These are phyloP conservation scores for Hyaloscypha bicolor DNA, from an alignment of 495 filamentous ascomycete species.

Conservation along the genomic window DNA sequence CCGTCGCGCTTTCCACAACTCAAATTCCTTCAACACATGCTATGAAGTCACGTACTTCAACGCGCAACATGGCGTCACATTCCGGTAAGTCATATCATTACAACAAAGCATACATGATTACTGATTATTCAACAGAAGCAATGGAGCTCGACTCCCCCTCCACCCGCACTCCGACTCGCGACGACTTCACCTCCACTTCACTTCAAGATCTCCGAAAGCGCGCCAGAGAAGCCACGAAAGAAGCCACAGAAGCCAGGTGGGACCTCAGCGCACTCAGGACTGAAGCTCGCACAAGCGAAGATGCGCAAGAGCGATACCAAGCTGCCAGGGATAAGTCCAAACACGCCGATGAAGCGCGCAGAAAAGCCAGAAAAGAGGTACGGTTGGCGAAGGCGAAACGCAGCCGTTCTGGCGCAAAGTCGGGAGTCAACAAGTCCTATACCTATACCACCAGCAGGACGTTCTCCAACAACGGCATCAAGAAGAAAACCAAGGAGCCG, in stretches of 20 bases:
- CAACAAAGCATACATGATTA: neutral
- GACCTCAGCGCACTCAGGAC: neutral
- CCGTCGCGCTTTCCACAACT: neutral
- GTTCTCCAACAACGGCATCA: neutral
- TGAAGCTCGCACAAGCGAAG: too few relatives aligned
- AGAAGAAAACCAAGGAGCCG: neutral
- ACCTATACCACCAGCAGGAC: too few relatives aligned
- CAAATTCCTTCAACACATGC: neutral
- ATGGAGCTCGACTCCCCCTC: neutral
- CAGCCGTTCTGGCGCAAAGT: too few relatives aligned
- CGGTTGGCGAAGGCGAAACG: neutral
- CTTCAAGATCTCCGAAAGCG: too few relatives aligned
- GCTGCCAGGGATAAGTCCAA: too few relatives aligned
- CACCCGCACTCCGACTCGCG: neutral
- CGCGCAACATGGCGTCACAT: neutral
- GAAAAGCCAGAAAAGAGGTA: neutral
- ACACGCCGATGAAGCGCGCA: too few relatives aligned
- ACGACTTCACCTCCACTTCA: too few relatives aligned
- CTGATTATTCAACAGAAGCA: neutral
- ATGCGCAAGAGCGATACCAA: too few relatives aligned
- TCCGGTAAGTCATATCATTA: neutral
- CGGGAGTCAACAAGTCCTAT: too few relatives aligned
- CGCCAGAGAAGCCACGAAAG: too few relatives aligned
- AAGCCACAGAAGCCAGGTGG: neutral
- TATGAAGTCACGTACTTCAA: neutral